Percentiles rank a stretch among this genome's conserved stretches.
phyloP scores from a whole-genome alignment of 805 yeast genomes.

The Starmera quercuum region DNA sequence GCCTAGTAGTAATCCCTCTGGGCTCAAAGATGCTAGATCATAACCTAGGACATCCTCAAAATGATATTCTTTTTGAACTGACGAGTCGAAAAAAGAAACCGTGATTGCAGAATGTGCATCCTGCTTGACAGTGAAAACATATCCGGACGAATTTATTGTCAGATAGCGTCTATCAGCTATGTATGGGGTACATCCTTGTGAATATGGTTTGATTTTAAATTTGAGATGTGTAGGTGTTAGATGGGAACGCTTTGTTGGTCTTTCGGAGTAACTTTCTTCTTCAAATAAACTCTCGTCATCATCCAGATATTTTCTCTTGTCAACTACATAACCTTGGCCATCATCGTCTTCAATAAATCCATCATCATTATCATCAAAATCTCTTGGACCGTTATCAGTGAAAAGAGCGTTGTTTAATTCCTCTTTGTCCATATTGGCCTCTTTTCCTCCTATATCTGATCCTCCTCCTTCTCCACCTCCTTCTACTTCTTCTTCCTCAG shows the following conservation, averaged over 20 bases:
- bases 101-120: slow-evolving; percentile 63
- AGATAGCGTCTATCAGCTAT: slow-evolving; percentile 61
- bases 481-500: slow-evolving; percentile 23
- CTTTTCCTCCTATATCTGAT: slow-evolving; percentile 16
- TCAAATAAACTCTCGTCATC: background rate
- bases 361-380: slow-evolving; percentile 35
- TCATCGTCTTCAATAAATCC: slow-evolving; percentile 62
- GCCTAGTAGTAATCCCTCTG: slow-evolving; percentile 60
- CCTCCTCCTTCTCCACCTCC: slow-evolving; percentile 23
- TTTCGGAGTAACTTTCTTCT: slow-evolving; percentile 1
- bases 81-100: slow-evolving; percentile 77
- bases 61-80: slow-evolving; percentile 71
- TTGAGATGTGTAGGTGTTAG: slow-evolving; percentile 2
- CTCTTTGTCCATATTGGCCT: slow-evolving; percentile 20
- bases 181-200: slow-evolving; percentile 88
- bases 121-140: slow-evolving; percentile 68
- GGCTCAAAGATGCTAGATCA: slow-evolving; percentile 70
- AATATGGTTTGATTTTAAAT: slow-evolving; percentile 51
- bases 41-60: slow-evolving; percentile 68
- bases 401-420: slow-evolving; percentile 16
- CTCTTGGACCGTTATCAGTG: slow-evolving; percentile 19
- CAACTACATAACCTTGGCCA: slow-evolving; percentile 37
- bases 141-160: slow-evolving; percentile 75
- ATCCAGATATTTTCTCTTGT: slow-evolving; percentile 10
- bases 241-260: slow-evolving; percentile 6